Evolutionary conservation across 768 basidiomycete species (phyloP), one percentile per base, ranked within the genome.

Genomic region (Macrolepiota albuminosa): DNA sequence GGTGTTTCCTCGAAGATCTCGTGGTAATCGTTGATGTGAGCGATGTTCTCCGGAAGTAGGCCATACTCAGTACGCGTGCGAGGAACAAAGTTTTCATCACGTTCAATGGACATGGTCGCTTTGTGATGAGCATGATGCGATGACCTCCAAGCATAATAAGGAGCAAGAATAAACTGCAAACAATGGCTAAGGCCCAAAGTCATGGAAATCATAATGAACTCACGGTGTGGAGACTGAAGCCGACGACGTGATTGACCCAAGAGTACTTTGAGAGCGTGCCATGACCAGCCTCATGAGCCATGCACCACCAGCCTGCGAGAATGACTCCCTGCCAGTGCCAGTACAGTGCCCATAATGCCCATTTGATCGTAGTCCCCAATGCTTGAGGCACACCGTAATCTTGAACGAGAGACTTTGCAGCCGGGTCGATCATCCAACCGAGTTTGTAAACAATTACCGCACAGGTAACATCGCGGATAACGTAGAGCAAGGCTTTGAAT

Each of bases 81-180:
- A 59, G 86, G 87, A 21, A 90, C 83, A 63, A 81, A 88, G 66
- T 91, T 91, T 71, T 92, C 89, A 62, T 94, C 91, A 18, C 87
- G 78, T 67, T 88, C 88, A 61, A 91, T 80, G 4, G 87, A 88
- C 66, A 86, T 86, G 63, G 89, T 89, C 62, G 88, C 87, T 57
- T 78, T 81, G 66, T 72, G 67, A 29, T 59, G 57, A n/a, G 58
- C 79, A 48, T 77, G 75, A 60, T 78, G 76, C 2, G 76, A 75
- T 16, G 77, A 77, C 31, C 83, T 78, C 90, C 90, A 87, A 68
- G 87, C 72, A 75, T 87, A 78, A 77, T 90, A 83, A 60, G 83
- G 81, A 65, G 84, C 81, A 56, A 84, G 76, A 42, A 86, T 71
- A 59, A 78, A 79, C 73, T 83, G 33, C 14, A n/a, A 50, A 29